Evolutionary conservation across 352 stramenopile genomes (phyloP), one percentile per base, ranked within the genome.

Genomic region (Plasmopara halstedii): DNA sequence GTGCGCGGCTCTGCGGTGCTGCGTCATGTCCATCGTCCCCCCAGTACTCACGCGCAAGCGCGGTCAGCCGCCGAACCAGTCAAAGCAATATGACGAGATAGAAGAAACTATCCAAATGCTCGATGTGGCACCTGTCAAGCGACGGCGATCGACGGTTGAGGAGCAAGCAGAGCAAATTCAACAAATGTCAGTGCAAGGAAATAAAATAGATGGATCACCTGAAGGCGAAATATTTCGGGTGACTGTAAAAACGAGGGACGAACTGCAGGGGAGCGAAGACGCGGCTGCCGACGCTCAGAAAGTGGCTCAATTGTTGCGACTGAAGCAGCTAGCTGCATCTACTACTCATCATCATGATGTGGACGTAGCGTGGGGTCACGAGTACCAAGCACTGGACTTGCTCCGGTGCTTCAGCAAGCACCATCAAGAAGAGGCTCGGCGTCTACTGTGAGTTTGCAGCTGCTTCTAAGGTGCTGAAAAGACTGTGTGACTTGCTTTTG

Each of bases 171-270:
- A 51, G 18, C 18, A 35, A 3, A 14, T 17, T 15, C 14, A 9
- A 13, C 19, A n/a, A 36, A 20, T 21, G 25, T 26, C 27, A 38
- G 42, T 53, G 17, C 8, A 34, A 11, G 56, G 75, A 46, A 65
- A 70, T 39, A 25, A 26, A 34, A 32, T 79, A 21, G 68, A 79
- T 1, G 75, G 71, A 8, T 70, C 70, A 6, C 75, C 73, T 0
- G 56, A 88, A 21, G 70, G 63, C 14, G 70, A 84, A 34, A 46
- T 88, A 1, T 88, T 78, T 34, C 33, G 76, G 3, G 76, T 85
- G 37, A 77, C 56, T 1, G 64, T 85, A 41, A 62, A 75, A 10
- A 36, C 57, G 11, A 51, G 68, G 0, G 57, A 67, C 6, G 73
- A 88, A 31, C 54, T 88, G 21, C 35, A 38, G 6, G 54, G 63